phyloP scores from a whole-genome alignment of 2,329 filamentous ascomycete genomes.

The Claviceps purpurea region DNA sequence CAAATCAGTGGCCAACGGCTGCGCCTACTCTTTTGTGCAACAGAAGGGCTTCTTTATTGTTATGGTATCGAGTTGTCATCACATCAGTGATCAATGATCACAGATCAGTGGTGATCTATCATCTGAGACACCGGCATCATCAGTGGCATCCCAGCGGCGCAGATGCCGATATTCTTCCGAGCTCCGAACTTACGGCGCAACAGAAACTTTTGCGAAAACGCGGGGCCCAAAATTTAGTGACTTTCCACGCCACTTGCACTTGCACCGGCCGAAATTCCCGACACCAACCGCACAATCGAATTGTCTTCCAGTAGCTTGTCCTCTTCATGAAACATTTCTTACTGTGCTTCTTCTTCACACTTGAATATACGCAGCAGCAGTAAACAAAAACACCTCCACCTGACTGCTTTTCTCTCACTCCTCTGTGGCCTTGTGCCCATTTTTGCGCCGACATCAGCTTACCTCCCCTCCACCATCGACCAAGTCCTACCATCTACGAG shows the following conservation, averaged over 20 bases:
- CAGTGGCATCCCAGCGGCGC: background rate
- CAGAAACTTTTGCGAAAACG: background rate
- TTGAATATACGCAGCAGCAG: background rate
- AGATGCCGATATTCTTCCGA: conserved; percentile 1
- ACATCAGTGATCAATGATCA: no score
- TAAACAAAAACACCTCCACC: no score
- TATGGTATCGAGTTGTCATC: no score
- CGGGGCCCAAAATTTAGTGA: conserved; percentile 2
- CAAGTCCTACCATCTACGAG: background rate
- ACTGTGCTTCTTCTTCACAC: background rate
- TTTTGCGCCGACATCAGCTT: background rate
- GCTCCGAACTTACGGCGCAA: background rate
- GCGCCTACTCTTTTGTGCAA: no score
- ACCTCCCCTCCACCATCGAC: background rate
- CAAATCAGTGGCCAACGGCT: no score
- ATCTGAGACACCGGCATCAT: no score
- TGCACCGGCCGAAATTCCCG: background rate
- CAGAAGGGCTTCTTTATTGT: no score
- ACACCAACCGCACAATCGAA: conserved; percentile 4
- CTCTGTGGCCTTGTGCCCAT: background rate
- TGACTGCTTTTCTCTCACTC: background rate
- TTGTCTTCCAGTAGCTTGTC: background rate
- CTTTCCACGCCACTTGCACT: background rate
- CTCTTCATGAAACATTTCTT: background rate
- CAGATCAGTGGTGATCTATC: no score